A percentile compares a stretch with the other conserved stretches of the same genome.
phyloP scores from a whole-genome alignment of 805 yeast species.

The Candida loeiensis region DNA sequence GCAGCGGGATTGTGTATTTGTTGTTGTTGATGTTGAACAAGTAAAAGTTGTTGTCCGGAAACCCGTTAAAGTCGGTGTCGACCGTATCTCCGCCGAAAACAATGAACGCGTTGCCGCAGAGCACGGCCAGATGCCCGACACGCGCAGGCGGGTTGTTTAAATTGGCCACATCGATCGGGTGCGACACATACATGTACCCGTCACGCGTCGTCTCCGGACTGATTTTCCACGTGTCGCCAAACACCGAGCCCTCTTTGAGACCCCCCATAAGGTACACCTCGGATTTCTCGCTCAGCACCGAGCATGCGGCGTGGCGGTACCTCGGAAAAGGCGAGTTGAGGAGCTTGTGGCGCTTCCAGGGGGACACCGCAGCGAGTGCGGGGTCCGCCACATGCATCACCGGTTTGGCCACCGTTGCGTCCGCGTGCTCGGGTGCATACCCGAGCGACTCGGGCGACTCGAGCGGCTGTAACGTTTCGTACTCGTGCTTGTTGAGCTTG shows the following conservation, averaged over 20 bases:
- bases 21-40: slow-evolving; percentile 60
- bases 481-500: not conserved
- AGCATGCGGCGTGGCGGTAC: slow-evolving; percentile 85
- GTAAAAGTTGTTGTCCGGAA: slow-evolving; percentile 86
- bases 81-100: slow-evolving; percentile 96
- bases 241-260: slow-evolving; percentile 83
- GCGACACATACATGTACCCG: slow-evolving; percentile 26
- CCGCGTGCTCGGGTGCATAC: not conserved
- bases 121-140: slow-evolving; percentile 90
- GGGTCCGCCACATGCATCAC: not conserved
- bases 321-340: slow-evolving; percentile 87
- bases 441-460: not conserved
- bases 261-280: slow-evolving; percentile 94
- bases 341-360: slow-evolving; percentile 67
- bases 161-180: slow-evolving; percentile 48
- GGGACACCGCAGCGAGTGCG: slow-evolving; percentile 20
- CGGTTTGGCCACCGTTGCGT: not conserved
- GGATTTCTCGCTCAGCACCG: slow-evolving; percentile 70
- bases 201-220: slow-evolving; percentile 41
- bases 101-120: slow-evolving; percentile 92
- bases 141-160: slow-evolving; percentile 89
- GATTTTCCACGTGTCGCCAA: slow-evolving; percentile 93
- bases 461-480: not conserved
- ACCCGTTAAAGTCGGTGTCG: slow-evolving; percentile 67
- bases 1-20: slow-evolving; percentile 44